Conservation (phyloP, 2,329 filamentous ascomycete species). For the Trichoderma hamatum region DNA sequence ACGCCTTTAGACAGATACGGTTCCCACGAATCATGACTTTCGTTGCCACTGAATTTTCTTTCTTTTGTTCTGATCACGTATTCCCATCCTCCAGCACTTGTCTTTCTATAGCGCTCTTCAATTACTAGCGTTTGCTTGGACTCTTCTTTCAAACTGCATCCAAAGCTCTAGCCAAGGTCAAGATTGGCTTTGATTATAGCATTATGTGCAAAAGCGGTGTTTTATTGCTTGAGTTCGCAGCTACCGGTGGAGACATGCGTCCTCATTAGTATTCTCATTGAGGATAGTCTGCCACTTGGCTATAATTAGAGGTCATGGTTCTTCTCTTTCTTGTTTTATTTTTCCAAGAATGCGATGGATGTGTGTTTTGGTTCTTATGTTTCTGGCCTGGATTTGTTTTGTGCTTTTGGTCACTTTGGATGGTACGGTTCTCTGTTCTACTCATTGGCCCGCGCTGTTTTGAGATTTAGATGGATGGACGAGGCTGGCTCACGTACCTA, state of each 20-base stretch:
- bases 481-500: not conserved
- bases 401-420: not conserved
- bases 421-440: not conserved
- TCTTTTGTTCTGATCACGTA: not conserved
- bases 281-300: not conserved
- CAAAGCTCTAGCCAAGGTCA: not conserved
- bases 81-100: not conserved
- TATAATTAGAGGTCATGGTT: not conserved
- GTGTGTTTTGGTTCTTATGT: not conserved
- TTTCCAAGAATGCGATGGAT: not conserved
- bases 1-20: not conserved
- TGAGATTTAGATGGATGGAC: not conserved
- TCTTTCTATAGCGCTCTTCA: not conserved
- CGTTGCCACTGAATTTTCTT: not conserved
- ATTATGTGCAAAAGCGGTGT: conserved; percentile 5
- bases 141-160: not conserved
- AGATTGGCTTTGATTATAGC: conserved; percentile 22
- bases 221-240: conserved; percentile 2
- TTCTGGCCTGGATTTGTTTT: not conserved
- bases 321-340: not conserved
- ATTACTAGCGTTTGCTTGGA: not conserved
- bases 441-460: not conserved
- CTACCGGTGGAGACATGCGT: not conserved
- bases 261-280: not conserved
- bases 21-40: conserved; percentile 16